Conservation (phyloP, 169 alveolate species). For the Babesia bovis region DNA sequence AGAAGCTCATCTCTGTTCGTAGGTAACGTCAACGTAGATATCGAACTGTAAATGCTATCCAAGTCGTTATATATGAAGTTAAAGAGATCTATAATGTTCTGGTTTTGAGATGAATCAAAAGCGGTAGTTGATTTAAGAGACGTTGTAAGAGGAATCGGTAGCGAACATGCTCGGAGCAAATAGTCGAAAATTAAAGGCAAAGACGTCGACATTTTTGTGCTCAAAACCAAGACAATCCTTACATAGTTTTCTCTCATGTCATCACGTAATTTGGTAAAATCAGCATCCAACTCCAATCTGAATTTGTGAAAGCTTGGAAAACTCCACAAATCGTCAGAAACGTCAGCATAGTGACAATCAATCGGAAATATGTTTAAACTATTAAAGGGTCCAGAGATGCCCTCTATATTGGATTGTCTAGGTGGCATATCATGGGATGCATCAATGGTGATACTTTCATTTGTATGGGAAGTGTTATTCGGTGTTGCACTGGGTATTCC, state of each 20-base stretch:
- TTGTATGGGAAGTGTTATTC: neutral
- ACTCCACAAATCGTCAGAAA: neutral
- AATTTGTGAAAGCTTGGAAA: neutral
- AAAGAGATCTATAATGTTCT: neutral
- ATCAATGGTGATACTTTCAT: neutral
- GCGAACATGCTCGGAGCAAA: slow-evolving; percentile 22
- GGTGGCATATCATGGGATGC: slow-evolving; percentile 4
- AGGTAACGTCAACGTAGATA: slow-evolving; percentile 14
- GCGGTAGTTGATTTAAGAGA: neutral
- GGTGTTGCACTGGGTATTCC: neutral
- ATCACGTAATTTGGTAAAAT: neutral
- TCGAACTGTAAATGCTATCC: neutral
- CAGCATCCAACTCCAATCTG: neutral
- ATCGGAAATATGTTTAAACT: neutral
- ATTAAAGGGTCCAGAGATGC: neutral
- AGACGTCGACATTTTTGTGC: slow-evolving; percentile 18
- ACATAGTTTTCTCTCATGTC: slow-evolving; percentile 5
- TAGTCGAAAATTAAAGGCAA: slow-evolving; percentile 16
- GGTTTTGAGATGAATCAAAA: neutral
- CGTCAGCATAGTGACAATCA: neutral
- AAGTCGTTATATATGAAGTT: slow-evolving; percentile 1
- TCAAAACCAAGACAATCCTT: neutral
- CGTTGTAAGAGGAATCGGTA: neutral
- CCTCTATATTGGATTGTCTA: neutral
- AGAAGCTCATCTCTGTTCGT: slow-evolving; percentile 12